These are phyloP conservation scores for Collybia sp. DNA, from an alignment of 768 basidiomycete genomes.

Conservation along the genomic window DNA sequence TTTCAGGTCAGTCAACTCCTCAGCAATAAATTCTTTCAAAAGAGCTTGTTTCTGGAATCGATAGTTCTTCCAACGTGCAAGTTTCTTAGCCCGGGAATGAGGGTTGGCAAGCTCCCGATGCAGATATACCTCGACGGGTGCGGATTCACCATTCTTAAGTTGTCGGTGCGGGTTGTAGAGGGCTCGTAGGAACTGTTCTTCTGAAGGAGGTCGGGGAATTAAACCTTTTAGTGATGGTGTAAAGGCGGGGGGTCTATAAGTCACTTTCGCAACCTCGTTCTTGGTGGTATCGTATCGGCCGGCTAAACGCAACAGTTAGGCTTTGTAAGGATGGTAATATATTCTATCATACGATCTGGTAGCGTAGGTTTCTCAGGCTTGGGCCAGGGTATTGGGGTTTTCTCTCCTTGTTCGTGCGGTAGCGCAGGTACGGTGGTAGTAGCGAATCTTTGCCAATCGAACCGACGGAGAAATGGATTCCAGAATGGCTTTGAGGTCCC, in stretches of 20 bases:
- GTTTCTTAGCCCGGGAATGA: constrained; percentile 79
- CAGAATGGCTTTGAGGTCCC: constrained; percentile 58
- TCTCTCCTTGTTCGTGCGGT: constrained; percentile 34
- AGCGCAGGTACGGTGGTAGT: constrained; percentile 57
- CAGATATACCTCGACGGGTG: constrained; percentile 65
- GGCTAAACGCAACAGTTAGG: constrained; percentile 27
- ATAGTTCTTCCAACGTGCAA: constrained; percentile 66
- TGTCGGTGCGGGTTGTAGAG: constrained; percentile 52
- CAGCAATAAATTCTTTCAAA: constrained; percentile 46
- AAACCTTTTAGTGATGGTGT: constrained; percentile 28
- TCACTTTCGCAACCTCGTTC: constrained; percentile 60
- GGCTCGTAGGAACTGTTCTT: constrained; percentile 52
- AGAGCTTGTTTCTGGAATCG: constrained; percentile 42
- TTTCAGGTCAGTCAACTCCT: constrained; percentile 50
- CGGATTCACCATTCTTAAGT: constrained; percentile 40
- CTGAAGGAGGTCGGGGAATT: constrained; percentile 38
- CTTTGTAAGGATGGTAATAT: neutral
- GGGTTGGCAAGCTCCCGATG: constrained; percentile 74
- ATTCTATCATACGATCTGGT: constrained; percentile 35
- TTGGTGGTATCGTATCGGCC: constrained; percentile 59
- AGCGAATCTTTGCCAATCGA: constrained; percentile 71
- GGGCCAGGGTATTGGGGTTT: constrained; percentile 70
- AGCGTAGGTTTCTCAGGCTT: constrained; percentile 33
- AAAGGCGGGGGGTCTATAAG: constrained; percentile 63
- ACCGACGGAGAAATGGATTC: constrained; percentile 49